These are phyloP conservation scores for Xylaria sp. DNA, from an alignment of 2,329 filamentous ascomycete species.

Conservation along the genomic window DNA sequence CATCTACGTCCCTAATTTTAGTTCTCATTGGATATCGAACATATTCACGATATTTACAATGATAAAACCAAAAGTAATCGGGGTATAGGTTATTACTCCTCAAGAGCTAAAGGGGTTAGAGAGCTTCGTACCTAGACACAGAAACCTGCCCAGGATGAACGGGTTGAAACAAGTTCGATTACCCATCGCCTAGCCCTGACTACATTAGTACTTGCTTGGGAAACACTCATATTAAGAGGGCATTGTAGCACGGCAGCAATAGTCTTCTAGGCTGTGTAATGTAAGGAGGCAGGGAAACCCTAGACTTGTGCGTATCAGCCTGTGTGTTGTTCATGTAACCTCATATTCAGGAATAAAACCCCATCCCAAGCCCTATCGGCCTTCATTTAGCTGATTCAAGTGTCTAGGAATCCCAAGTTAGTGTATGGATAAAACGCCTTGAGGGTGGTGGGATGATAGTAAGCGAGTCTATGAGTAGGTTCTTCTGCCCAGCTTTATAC, in stretches of 20 bases:
- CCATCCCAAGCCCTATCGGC: not conserved
- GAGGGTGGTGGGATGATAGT: too few relatives aligned
- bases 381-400: not conserved
- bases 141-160: not conserved
- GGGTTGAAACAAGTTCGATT: not conserved
- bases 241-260: not conserved
- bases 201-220: not conserved
- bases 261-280: not conserved
- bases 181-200: not conserved
- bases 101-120: too few relatives aligned
- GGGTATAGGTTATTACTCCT: too few relatives aligned
- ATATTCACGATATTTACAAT: too few relatives aligned
- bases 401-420: too few relatives aligned
- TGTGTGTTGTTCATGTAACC: not conserved
- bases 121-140: not conserved
- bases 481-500: too few relatives aligned
- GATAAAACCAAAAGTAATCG: too few relatives aligned
- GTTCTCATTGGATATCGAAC: too few relatives aligned
- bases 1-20: slow-evolving; percentile 16
- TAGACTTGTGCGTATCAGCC: too few relatives aligned
- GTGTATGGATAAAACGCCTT: too few relatives aligned
- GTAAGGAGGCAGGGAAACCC: too few relatives aligned
- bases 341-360: not conserved
- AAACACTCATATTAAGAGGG: not conserved
- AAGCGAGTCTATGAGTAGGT: too few relatives aligned